phyloP scores from a whole-genome alignment of 1,284 basidiomycete species.

The Fomitopsis betulina region DNA sequence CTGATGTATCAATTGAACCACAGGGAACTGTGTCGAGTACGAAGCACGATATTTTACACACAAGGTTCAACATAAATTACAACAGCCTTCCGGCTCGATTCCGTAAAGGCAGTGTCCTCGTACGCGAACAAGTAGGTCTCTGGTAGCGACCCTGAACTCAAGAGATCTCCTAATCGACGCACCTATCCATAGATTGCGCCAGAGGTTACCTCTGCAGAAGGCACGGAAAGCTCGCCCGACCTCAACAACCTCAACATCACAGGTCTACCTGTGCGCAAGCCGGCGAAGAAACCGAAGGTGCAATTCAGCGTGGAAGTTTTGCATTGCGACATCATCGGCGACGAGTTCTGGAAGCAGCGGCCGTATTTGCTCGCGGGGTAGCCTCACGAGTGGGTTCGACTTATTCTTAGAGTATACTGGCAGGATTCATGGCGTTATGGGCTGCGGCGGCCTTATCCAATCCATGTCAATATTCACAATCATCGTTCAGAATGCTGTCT shows the following conservation, averaged over 20 bases:
- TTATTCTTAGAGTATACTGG: background rate
- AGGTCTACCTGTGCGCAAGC: background rate
- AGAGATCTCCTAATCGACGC: no score
- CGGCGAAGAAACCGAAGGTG: conserved; percentile 20
- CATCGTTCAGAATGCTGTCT: no score
- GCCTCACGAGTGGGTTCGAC: background rate
- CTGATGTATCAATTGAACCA: background rate
- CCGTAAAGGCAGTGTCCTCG: conserved; percentile 83
- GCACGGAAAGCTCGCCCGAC: background rate
- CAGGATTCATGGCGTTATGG: background rate
- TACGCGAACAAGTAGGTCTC: conserved; percentile 49
- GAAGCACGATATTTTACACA: conserved; percentile 91
- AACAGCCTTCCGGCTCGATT: conserved; percentile 72
- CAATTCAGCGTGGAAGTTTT: conserved; percentile 45
- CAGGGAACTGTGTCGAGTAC: conserved; percentile 85
- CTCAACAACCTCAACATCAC: background rate
- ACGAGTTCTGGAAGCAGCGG: conserved; percentile 71
- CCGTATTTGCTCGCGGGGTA: conserved; percentile 38
- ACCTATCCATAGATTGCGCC: no score
- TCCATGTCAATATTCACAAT: no score
- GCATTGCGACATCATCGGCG: conserved; percentile 83
- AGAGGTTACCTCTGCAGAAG: background rate
- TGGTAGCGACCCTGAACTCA: background rate
- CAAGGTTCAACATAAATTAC: conserved; percentile 85
- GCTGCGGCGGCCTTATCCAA: no score